A percentile compares a stretch with the other conserved stretches of the same genome.
phyloP scores from a whole-genome alignment of 2,329 filamentous ascomycete genomes.

The Lasiodiplodia sp. region DNA sequence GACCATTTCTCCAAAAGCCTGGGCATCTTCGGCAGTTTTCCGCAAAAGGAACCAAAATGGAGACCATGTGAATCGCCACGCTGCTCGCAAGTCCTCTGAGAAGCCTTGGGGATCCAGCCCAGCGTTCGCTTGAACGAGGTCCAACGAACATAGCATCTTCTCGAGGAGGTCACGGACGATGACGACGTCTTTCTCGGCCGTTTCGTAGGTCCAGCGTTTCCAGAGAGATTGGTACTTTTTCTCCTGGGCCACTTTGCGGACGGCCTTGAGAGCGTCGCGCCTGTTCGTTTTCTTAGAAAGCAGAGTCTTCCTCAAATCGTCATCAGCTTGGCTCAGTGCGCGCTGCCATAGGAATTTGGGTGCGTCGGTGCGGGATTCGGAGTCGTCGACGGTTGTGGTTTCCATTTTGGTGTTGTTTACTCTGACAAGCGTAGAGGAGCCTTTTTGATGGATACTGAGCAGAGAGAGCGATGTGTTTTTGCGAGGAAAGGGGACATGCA shows the following conservation, averaged over 20 bases:
- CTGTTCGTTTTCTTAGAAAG: not conserved
- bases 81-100: not conserved
- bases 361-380: too few species aligned
- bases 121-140: not conserved
- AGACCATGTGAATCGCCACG: not conserved
- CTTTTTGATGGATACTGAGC: too few species aligned
- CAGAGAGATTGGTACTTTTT: not conserved
- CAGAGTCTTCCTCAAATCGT: not conserved
- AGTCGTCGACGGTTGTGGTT: too few species aligned
- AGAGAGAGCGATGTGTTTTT: too few species aligned
- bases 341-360: not conserved
- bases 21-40: not conserved
- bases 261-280: not conserved
- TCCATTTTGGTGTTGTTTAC: too few species aligned
- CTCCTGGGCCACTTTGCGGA: not conserved
- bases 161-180: not conserved
- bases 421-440: too few species aligned
- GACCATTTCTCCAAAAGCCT: constrained; percentile 6
- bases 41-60: constrained; percentile 1
- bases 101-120: not conserved
- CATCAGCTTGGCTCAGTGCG: not conserved
- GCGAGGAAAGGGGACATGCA: too few species aligned
- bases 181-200: not conserved
- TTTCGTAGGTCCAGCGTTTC: not conserved
- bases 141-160: not conserved